A percentile compares a stretch with the other conserved stretches of the same genome.
These are phyloP conservation scores for Myxozyma monticola DNA, from an alignment of 805 yeast genomes.

Conservation along the genomic window DNA sequence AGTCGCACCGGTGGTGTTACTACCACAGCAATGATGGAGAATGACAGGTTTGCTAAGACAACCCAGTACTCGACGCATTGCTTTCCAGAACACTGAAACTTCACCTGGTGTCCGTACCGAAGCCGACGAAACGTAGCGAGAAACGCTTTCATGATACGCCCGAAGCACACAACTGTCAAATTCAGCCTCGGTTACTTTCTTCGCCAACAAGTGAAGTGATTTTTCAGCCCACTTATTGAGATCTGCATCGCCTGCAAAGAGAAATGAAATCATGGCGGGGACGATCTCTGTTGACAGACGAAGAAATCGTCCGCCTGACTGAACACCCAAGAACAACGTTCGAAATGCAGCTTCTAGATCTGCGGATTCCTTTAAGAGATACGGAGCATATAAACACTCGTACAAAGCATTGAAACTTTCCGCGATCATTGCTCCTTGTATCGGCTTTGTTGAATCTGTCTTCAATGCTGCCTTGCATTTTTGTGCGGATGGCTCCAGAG, in stretches of 20 bases:
- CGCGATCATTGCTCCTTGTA: conserved; percentile 18
- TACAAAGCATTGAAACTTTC: conserved; percentile 30
- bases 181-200: conserved; percentile 16
- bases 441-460: conserved; percentile 9
- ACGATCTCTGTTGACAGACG: conserved; percentile 31
- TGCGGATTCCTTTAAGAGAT: conserved; percentile 9
- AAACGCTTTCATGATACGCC: conserved; percentile 19
- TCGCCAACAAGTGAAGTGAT: conserved; percentile 16
- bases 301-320: conserved; percentile 31
- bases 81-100: conserved; percentile 18
- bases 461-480: conserved; percentile 9
- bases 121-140: not conserved
- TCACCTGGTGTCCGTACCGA: conserved; percentile 1
- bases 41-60: conserved; percentile 16
- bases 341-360: conserved; percentile 15
- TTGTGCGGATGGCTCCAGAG: conserved; percentile 23
- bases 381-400: conserved; percentile 32
- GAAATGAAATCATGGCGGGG: conserved; percentile 32
- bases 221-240: conserved; percentile 30
- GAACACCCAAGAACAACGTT: conserved; percentile 31
- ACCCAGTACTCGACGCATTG: conserved; percentile 13
- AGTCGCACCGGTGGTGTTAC: conserved; percentile 4
- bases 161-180: conserved; percentile 20
- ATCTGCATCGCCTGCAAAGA: conserved; percentile 24
- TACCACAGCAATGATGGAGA: conserved; percentile 17